Evolutionary conservation across 2,329 filamentous ascomycete species (phyloP), one percentile per base, ranked within the genome.

Genomic region (Colletotrichum nymphaeae): DNA sequence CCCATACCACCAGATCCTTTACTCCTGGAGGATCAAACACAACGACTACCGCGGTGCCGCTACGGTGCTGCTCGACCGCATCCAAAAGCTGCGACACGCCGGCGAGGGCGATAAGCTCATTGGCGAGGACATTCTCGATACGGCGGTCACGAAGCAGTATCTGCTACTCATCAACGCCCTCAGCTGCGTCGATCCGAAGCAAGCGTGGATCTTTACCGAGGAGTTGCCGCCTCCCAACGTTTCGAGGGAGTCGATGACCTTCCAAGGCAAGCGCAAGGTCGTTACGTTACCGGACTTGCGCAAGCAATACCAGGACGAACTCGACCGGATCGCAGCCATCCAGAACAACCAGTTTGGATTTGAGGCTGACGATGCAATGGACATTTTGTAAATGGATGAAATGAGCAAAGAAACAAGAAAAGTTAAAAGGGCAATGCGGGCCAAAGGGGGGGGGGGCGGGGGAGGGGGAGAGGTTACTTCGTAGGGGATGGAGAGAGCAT

Each of bases 121-220:
- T 1, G 84, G 85, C 4, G 88, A 88, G 22, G 90, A 92, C 74
- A 86, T 87, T 4, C 84, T 91, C 12, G 91, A 93, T 76, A 93
- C 91, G 0, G 87, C 88, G 0, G 88, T 94, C 37, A 91, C 93
- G 59, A 90, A 93, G 77, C 93, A 94, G 78, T 97, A 97, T 78
- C 86, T 98, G n/a, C 88, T 95, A 74, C 89, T 99, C 57, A 97
- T 99, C 85, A 99, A 99, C 81, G 93, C 95, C 1, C 87, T 99
- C 74, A 94, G 93, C 76, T 98, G 95, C 75, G 95, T 98, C 53
- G 91, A 94, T 62, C 87, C 92, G 71, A 91, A 89, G 76, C 91
- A 94, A 75, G 93, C 98, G 78, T 99, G 97, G 90, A 90, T 97
- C 80, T 91, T 90, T 62, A 82, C 86, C n/a, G 85, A 89, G 76